Conservation (phyloP, 2,329 filamentous ascomycete genomes). For the Calonectria pseudoreteaudii region DNA sequence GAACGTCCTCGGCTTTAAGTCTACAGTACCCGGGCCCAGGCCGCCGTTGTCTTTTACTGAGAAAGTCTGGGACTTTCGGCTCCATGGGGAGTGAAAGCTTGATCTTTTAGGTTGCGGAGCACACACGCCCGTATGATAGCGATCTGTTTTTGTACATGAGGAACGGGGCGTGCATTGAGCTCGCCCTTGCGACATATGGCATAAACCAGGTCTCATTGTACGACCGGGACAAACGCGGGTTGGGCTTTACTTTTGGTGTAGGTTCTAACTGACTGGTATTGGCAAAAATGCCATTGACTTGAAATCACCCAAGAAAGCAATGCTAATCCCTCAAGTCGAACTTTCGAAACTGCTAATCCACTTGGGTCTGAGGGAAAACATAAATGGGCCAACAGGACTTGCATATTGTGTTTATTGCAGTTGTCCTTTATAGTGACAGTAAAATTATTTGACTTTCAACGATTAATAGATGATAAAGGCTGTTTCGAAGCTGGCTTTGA, state of each 20-base stretch:
- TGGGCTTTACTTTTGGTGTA: neutral
- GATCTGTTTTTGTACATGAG: rapidly evolving
- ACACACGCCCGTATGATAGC: rapidly evolving
- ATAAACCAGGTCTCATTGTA: conserved; percentile 16
- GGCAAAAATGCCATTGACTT: neutral
- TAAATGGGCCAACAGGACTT: neutral
- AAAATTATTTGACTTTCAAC: neutral
- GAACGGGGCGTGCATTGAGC: rapidly evolving
- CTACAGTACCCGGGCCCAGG: conserved; percentile 2
- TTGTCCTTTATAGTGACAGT: too few relatives aligned
- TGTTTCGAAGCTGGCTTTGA: neutral
- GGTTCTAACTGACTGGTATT: neutral
- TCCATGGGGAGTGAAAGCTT: conserved; percentile 22
- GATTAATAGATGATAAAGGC: neutral
- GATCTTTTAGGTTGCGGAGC: conserved; percentile 11
- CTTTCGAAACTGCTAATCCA: neutral
- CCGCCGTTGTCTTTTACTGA: conserved; percentile 4
- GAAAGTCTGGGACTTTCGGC: conserved; percentile 25
- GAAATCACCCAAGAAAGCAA: neutral
- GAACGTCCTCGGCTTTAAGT: neutral
- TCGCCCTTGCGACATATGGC: rapidly evolving
- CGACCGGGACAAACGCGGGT: neutral
- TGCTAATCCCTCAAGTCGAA: neutral
- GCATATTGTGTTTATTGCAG: neutral
- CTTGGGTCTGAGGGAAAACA: neutral